phyloP scores from a whole-genome alignment of 2,329 filamentous ascomycete species.

The Thielaviopsis ethacetica region DNA sequence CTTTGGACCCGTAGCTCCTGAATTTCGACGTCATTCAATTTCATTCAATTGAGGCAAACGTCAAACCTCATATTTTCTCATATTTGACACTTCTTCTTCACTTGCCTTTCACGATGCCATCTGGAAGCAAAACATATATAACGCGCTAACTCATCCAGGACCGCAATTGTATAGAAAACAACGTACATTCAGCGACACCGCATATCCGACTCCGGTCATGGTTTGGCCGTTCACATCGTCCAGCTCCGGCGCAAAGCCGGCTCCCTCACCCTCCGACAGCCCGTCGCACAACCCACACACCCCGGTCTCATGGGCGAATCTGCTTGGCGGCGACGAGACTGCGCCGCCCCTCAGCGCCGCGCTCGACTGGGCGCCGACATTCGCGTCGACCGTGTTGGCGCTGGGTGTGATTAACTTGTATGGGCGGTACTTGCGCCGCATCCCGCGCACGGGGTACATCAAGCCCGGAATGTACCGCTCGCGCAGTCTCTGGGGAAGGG shows the following conservation, averaged over 20 bases:
- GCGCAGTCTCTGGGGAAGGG: constrained; percentile 64
- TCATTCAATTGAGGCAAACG: not conserved
- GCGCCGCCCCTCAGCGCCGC: constrained; percentile 20
- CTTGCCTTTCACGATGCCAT: not conserved
- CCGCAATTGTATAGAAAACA: not conserved
- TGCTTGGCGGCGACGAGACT: constrained; percentile 18
- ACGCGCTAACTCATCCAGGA: not conserved
- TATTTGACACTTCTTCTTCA: not conserved
- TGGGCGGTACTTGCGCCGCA: constrained; percentile 64
- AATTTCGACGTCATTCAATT: not conserved
- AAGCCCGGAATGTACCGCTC: constrained; percentile 57
- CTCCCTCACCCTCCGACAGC: constrained; percentile 4
- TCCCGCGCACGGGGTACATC: constrained; percentile 63
- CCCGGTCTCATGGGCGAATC: constrained; percentile 24
- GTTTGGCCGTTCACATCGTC: constrained; percentile 25
- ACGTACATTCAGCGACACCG: not conserved
- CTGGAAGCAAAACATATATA: not conserved
- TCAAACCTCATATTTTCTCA: not conserved
- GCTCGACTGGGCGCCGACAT: constrained; percentile 23
- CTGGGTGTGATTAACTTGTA: constrained; percentile 37
- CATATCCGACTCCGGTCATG: constrained; percentile 16
- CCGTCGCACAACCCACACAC: constrained; percentile 13
- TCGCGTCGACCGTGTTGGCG: constrained; percentile 22
- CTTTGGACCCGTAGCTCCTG: not conserved
- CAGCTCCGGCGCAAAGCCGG: not conserved